Evolutionary conservation across 2,329 filamentous ascomycete species (phyloP).

Genomic region (Lasiodiplodia theobromae): DNA sequence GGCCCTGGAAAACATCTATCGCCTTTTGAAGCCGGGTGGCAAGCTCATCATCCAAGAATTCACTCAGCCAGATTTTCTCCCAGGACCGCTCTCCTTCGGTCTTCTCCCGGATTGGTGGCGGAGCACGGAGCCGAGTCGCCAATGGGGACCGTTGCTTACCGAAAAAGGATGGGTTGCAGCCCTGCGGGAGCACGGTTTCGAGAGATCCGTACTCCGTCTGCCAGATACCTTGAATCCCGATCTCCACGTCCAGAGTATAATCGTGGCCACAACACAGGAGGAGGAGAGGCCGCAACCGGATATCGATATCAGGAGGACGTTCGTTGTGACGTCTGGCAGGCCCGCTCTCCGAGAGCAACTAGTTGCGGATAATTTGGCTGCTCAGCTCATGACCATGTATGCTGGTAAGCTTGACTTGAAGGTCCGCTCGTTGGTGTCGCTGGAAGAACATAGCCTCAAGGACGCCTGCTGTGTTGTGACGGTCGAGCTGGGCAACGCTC

Average conservation of each 20-base stretch:
- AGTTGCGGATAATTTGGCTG: slow-evolving; percentile 23
- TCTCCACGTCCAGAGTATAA: slow-evolving; percentile 15
- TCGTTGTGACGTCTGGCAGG: slow-evolving; percentile 12
- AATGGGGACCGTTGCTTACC: slow-evolving; percentile 14
- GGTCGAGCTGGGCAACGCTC: background rate
- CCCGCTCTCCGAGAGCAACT: slow-evolving; percentile 14
- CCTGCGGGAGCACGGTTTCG: slow-evolving; percentile 9
- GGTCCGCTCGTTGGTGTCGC: slow-evolving; percentile 8
- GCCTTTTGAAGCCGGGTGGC: slow-evolving; percentile 49
- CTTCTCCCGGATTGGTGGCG: slow-evolving; percentile 31
- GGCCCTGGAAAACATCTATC: slow-evolving; percentile 32
- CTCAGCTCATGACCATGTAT: slow-evolving; percentile 31
- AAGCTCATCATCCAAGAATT: slow-evolving; percentile 46
- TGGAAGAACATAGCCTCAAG: slow-evolving; percentile 6
- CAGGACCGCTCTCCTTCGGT: background rate
- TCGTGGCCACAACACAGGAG: slow-evolving; percentile 12
- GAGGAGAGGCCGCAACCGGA: slow-evolving; percentile 4
- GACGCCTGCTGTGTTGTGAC: slow-evolving; percentile 13
- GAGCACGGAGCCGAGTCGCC: slow-evolving; percentile 8
- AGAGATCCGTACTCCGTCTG: slow-evolving; percentile 13
- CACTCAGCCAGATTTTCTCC: slow-evolving; percentile 17
- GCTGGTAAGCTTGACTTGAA: slow-evolving; percentile 16
- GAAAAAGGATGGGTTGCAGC: slow-evolving; percentile 19
- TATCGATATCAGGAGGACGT: slow-evolving; percentile 17
- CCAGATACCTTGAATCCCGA: slow-evolving; percentile 16